Conservation (phyloP, 257 asterid species). For the Forsythia suspensa region DNA sequence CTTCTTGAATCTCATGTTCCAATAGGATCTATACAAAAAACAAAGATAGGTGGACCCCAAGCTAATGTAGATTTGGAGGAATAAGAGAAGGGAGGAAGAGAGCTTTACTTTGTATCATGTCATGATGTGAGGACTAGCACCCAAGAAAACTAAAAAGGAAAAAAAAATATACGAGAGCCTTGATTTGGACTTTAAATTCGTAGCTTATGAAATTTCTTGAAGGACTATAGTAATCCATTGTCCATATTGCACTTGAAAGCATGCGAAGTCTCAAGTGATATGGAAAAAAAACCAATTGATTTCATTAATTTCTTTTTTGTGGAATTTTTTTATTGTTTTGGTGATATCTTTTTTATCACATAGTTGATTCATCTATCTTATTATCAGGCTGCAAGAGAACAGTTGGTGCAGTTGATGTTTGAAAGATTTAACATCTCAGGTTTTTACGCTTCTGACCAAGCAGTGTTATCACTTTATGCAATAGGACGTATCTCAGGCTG, state of each 20-base stretch:
- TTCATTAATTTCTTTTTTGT: not conserved
- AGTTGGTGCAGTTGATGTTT: slow-evolving; percentile 60
- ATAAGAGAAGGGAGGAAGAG: too few relatives aligned
- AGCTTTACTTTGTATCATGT: not conserved
- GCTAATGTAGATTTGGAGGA: too few relatives aligned
- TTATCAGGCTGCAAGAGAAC: slow-evolving; percentile 51
- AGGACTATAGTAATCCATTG: not conserved
- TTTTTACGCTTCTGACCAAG: slow-evolving; percentile 58
- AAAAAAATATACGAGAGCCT: not conserved
- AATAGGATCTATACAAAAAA: too few relatives aligned
- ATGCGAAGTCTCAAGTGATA: not conserved
- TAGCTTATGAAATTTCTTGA: not conserved
- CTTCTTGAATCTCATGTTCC: not conserved
- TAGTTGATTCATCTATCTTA: slow-evolving; percentile 1
- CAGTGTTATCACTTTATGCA: slow-evolving; percentile 57
- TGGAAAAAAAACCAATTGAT: not conserved
- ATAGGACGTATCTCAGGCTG: slow-evolving; percentile 63
- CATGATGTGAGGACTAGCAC: not conserved
- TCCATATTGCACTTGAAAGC: not conserved
- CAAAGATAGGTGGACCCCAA: too few relatives aligned
- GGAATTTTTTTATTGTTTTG: not conserved
- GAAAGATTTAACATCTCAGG: slow-evolving; percentile 54
- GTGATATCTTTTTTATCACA: not conserved
- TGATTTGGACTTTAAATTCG: not conserved
- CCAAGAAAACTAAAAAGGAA: not conserved